Base-by-base conservation (phyloP, 225 moss, liverwort and hornwort genomes). In the Thuidium tamariscinum region DNA sequence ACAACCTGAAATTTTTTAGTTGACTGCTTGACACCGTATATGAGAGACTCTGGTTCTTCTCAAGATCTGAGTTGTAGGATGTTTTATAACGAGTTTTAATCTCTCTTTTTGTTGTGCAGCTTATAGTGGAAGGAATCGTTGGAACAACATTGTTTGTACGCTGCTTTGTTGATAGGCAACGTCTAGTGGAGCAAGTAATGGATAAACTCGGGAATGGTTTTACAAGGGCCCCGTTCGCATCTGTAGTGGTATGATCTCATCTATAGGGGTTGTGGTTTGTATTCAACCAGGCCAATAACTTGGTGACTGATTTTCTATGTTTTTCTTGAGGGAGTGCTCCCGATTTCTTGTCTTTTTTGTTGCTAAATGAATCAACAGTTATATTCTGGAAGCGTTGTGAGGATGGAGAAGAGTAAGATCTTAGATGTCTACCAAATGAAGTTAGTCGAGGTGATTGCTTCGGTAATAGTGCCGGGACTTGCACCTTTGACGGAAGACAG, bases 151-250 rank as follows among this genome's bases (percentile, higher is more conserved):
- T 98, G 41, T 90, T 98, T 65, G 93, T 96, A 74, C 95, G 97
- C 65, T 98, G 95, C 84, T 97, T 98, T 88, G 94, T 94, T 66
- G 98, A 98, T 85, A 94, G 77, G 88, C 90, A 83, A 32, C 91
- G 88, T 34, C 68, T 95, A n/a, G 89, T 87, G 85, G 93, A 89
- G 83, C 92, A 97, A 89, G 94, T 96, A 54, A 90, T 92, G 55
- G 91, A 95, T 41, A 96, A 97, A 91, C 94, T 98, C 89, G 98
- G 98, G 29, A 95, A 95, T 82, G 92, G 97, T 48, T 97, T 98
- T 83, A 92, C 98, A 76, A 92, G 94, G 77, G 94, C 92, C 41
- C 98, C 98, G 30, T 97, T 98, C 46, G 96, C 94, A 56, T 90
- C 94, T 82, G 93, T 98, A 36, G 98, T 98, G 95, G 97, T 95